Base-by-base conservation (phyloP, 352 stramenopile genomes). In the Globisporangium splendens region DNA sequence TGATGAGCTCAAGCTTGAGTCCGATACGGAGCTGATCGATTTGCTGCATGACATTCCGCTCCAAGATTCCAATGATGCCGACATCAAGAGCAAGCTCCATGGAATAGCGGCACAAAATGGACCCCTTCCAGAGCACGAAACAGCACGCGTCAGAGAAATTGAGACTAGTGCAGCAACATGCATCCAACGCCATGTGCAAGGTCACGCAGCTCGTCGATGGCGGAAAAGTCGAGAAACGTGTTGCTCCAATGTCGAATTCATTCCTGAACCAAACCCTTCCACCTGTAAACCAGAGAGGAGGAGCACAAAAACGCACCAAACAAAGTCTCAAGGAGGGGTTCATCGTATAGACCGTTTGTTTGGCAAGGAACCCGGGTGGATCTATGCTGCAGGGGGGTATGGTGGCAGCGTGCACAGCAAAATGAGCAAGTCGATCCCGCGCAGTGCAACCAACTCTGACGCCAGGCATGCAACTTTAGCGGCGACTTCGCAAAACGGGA, bases 1-100 rank as follows among this genome's bases (percentile, higher is more conserved):
- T 51, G 61, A 59, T 46, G n/a, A 24, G 20, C 41, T 46, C 15
- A 62, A 54, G 18, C 47, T 63, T 47, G 61, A 69, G 12, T 73
- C 69, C 3, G 71, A 80, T 28, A 52, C 61, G 1, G 73, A 83
- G 12, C 47, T 83, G 46, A 75, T 80, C 18, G 71, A 80, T n/a
- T 66, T 83, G 50, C 43, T 82, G 15, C 65, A 73, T 13, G 50
- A 56, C 3, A 51, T 65, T 18, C 57, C 69, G 10, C 28, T 44
- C 17, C 31, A 61, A 28, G 43, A 68, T 11, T n/a, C 31, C 4
- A n/a, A 18, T 22, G 18, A 50, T n/a, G n/a, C 22, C 4, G 46
- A 13, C 12, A 42, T 3, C 11, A 31, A 8, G 7, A 4, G n/a
- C 8, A 54, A 17, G 28, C 8, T 35, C 28, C 28, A 35, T 35